Base-by-base conservation (phyloP, 2,329 filamentous ascomycete genomes). In the Colletotrichum paranaense region DNA sequence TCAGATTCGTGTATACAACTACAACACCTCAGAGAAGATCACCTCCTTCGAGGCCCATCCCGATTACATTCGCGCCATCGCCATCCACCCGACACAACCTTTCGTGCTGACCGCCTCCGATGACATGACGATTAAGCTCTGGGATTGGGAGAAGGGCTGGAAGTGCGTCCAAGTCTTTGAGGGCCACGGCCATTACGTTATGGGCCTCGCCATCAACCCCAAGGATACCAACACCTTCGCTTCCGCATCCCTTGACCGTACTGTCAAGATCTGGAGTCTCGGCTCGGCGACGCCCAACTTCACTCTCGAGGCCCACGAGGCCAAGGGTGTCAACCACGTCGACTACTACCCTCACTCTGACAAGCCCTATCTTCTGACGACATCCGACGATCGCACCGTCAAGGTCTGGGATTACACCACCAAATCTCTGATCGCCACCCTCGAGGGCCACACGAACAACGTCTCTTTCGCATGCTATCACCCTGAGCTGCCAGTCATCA, bases 341-440 rank as follows among this genome's bases (percentile, higher is more conserved):
- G 97, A 99, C 81, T 99, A 93, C 85, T 93, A 93, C 79, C 91
- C 91, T 12, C 91, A 92, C 79, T 92, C 91, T 77, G 92, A 93
- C 80, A 93, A 93, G 82, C 92, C 92, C 30, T 98, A 99, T 81
- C 92, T 99, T 58, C 92, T 99, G 76, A 99, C 97, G 28, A 98
- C 96, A 16, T 98, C 95, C 8, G 97, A 99, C 82, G 97, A 98
- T 46, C 68, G 67, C 16, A 76, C 75, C 14, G 95, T 98, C 78
- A 98, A 98, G 88, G 91, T 99, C 68, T 99, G 97, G 96, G 97
- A 99, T 82, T 98, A 99, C 87, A 98, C 96, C 14, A 98, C 95
- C 62, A 99, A 99, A 86, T 97, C 95, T 14, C 88, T 98, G 76
- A 98, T 98, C 81, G 97, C 97, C 35, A 98, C 96, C 3, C 89